Conservation (phyloP, 306 rosid species). For the Ormosia emarginata region DNA sequence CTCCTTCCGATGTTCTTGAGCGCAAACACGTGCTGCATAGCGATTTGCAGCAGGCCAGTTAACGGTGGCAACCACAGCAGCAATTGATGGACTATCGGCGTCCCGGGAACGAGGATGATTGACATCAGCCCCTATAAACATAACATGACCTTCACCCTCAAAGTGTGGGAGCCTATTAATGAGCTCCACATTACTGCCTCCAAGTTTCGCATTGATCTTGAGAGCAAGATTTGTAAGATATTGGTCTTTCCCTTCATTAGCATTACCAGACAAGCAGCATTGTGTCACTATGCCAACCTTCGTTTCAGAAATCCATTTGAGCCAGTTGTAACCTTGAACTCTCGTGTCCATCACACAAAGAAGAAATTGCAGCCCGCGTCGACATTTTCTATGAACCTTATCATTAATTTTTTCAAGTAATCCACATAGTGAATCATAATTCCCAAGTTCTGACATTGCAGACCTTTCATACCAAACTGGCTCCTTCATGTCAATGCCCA, state of each 20-base stretch:
- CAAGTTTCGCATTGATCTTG: constrained; percentile 83
- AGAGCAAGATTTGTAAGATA: constrained; percentile 66
- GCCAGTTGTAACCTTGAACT: constrained; percentile 54
- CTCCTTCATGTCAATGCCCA: constrained; percentile 52
- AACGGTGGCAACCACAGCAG: constrained; percentile 64
- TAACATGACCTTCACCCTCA: constrained; percentile 47
- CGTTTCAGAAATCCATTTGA: constrained; percentile 77
- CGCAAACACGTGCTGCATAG: constrained; percentile 60
- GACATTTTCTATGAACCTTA: neutral
- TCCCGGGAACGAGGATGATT: constrained; percentile 62
- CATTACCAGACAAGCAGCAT: constrained; percentile 53
- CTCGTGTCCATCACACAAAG: constrained; percentile 60
- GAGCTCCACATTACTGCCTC: constrained; percentile 82
- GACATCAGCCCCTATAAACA: constrained; percentile 88
- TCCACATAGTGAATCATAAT: constrained; percentile 9
- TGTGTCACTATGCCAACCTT: constrained; percentile 75
- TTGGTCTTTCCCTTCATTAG: constrained; percentile 44
- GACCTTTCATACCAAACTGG: constrained; percentile 20
- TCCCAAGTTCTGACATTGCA: constrained; percentile 29
- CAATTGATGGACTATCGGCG: constrained; percentile 59
- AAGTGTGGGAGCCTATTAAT: constrained; percentile 35
- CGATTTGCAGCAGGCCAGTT: constrained; percentile 85
- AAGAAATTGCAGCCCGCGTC: constrained; percentile 46
- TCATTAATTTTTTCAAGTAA: constrained; percentile 35
- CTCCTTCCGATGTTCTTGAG: constrained; percentile 50